Conservation (phyloP, 441 rosid genomes). For the Pelargonium citronellum region DNA sequence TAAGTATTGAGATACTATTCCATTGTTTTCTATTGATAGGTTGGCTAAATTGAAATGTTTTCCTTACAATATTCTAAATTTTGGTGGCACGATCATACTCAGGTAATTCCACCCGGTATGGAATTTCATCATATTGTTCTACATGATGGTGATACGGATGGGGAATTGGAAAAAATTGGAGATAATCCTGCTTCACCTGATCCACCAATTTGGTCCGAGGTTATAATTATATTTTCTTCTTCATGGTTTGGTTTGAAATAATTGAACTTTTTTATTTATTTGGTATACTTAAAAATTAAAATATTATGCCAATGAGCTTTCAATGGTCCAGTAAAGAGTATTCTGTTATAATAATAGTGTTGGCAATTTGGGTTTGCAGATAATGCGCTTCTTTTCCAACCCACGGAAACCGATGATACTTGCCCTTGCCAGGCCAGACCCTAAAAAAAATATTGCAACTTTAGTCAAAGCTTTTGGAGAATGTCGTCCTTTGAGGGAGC, state of each 20-base stretch:
- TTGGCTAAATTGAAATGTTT: background rate
- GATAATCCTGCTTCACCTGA: constrained; percentile 64
- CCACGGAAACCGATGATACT: constrained; percentile 89
- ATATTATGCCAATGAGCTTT: background rate
- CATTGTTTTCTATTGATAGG: background rate
- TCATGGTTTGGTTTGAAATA: background rate
- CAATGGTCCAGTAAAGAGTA: background rate
- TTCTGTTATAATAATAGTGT: constrained; percentile 7
- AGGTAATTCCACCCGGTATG: constrained; percentile 94
- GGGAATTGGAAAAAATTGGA: constrained; percentile 62
- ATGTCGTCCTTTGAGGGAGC: constrained; percentile 81
- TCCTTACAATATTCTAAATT: background rate
- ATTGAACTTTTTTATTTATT: background rate
- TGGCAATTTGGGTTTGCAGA: constrained; percentile 39
- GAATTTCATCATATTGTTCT: constrained; percentile 83
- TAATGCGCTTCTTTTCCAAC: constrained; percentile 83
- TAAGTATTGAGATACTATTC: constrained; percentile 36
- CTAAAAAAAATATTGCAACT: constrained; percentile 82
- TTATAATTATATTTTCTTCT: constrained; percentile 21
- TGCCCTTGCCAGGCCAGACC: constrained; percentile 94
- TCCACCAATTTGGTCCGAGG: constrained; percentile 89
- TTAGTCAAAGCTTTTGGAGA: constrained; percentile 93
- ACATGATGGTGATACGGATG: constrained; percentile 73
- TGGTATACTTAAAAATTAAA: too few species aligned
- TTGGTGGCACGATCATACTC: constrained; percentile 14